Evolutionary conservation across 2,329 filamentous ascomycete genomes (phyloP), one percentile per base, ranked within the genome.

Genomic region (Colletotrichum lini): DNA sequence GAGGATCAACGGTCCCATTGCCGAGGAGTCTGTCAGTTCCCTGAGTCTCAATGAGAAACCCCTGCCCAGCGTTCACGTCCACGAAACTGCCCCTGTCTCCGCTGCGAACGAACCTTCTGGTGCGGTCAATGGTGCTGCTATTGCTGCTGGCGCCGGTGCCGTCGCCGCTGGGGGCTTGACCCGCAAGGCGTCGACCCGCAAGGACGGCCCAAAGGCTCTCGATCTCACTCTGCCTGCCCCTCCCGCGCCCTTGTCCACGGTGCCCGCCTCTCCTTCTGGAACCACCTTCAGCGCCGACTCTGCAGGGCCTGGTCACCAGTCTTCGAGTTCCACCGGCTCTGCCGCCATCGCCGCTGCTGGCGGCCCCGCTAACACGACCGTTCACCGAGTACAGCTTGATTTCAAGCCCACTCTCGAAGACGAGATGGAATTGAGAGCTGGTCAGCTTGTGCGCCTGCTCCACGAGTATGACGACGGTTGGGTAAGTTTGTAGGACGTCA

Each of bases 401-500:
- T 99, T 98, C 82, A 93, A 91, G 80, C 95, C 96, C 35, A 96
- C 93, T 4, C 92, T 98, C 87, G 93, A 94, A 7, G 96, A 99
- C 79, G 96, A 99, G 82, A 86, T 99, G 78, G 93, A 91, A 73
- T 87, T 99, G 54, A 89, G 86, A 73, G 90, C 92, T 69, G 96
- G 96, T 63, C 92, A 97, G 73, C 87, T 99, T 59, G 94, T 98
- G 61, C 90, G 96, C 74, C 86, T 99, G 74, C 86, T 98, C 63
- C 96, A 98, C 79, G 95, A 98, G 82, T 99, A 98, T 78, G 96
- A 99, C 79, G 96, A 99, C 83, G 96, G 96, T 77, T 99, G 96
- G 96, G 94, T 96, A 89, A 88, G 93, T 88, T 38, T 66, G 38
- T 62, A 7, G 9, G 21, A 59, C 10, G 49, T 60, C 44, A 21